Base-by-base conservation (phyloP, 768 basidiomycete genomes). In the Candolleomyces aberdarensis region DNA sequence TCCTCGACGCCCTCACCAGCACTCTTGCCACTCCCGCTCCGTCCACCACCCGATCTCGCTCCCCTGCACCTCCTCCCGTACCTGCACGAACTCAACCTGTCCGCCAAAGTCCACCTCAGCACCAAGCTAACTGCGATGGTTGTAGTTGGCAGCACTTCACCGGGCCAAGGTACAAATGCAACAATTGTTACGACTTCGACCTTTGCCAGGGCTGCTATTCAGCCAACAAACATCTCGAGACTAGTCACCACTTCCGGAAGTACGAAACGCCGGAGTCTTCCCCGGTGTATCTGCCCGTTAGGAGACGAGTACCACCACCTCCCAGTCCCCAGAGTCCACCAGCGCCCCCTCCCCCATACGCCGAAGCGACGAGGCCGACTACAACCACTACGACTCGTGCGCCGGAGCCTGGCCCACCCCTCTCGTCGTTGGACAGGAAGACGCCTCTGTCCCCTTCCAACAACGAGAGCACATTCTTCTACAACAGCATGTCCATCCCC, bases 91-190 rank as follows among this genome's bases (percentile, higher is more conserved):
- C 36, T 36, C 36, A 7, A 36, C 36, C 36, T 36, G 36, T 5
- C 11, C 36, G 3, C 36, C 36, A 36, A 36, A 5, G 36, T 11
- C 36, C 36, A 36, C 8, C 31, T 22, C 48, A 62, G 44, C 66
- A 67, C 43, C 57, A 65, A 40, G 62, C 56, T 19, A 61, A 62
- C 32, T 67, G 66, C 50, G 66, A 67, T 15, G 64, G 66, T 20
- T 67, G 66, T 31, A 56, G 61, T 10, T 59, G 57, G 66, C 49
- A 61, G 46, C 49, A 20, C 46, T 63, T 63, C 47, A 55, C 61
- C 5, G 64, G 64, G 8, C 55, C 53, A 7, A 62, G 66, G 7
- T 67, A 65, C 58, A 65, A 59, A 47, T 67, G 66, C 58, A 51
- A 58, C 26, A 55, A 52, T 19, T 67, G 66, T 54, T 61, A 62